Evolutionary conservation across 2,329 filamentous ascomycete species (phyloP).

Genomic region (Stagonosporopsis vannaccii): DNA sequence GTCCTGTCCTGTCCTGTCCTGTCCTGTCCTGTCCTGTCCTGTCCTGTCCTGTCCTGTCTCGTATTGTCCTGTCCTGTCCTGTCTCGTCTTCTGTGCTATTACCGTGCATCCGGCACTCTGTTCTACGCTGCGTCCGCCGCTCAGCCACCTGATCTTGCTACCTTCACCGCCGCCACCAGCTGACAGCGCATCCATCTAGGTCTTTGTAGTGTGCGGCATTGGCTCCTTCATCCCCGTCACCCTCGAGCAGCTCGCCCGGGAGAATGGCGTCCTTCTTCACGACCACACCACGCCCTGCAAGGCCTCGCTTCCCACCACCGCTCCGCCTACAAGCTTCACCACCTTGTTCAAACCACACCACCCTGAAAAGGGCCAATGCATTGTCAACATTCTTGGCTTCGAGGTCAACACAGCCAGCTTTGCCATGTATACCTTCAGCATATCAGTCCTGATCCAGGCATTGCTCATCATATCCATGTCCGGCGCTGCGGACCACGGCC

Average conservation of each 20-base stretch:
- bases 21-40: no score
- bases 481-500: slow-evolving; percentile 90
- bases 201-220: slow-evolving; percentile 90
- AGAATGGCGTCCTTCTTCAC: slow-evolving; percentile 84
- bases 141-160: no score
- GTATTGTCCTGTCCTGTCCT: no score
- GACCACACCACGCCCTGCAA: slow-evolving; percentile 80
- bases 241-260: slow-evolving; percentile 89
- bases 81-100: no score
- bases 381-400: slow-evolving; percentile 80
- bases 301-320: slow-evolving; percentile 63
- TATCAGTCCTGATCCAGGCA: slow-evolving; percentile 88
- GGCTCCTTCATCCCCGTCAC: slow-evolving; percentile 92
- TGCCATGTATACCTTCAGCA: slow-evolving; percentile 97
- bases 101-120: no score
- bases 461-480: slow-evolving; percentile 95
- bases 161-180: no score
- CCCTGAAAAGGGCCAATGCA: slow-evolving; percentile 66
- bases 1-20: no score
- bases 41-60: no score
- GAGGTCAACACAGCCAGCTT: slow-evolving; percentile 97
- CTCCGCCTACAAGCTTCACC: slow-evolving; percentile 30
- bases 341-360: slow-evolving; percentile 31
- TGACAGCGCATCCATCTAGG: slow-evolving; percentile 55
- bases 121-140: no score